Conservation (phyloP, 768 basidiomycete genomes). For the Tulasnella sp. region DNA sequence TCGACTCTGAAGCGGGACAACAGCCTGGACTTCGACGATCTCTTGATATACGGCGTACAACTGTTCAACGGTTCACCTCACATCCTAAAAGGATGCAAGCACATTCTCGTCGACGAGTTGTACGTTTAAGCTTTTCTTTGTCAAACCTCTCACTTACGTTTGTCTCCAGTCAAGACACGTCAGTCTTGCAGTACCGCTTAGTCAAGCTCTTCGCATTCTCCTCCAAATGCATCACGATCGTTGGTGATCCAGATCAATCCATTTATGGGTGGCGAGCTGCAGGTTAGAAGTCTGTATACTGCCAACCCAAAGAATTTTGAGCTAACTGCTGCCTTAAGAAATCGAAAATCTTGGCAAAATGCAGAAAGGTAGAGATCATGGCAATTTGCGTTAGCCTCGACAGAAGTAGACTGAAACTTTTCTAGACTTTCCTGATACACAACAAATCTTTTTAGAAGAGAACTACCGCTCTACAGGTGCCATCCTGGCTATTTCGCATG, state of each 20-base stretch:
- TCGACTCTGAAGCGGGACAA: slow-evolving; percentile 55
- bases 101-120: slow-evolving; percentile 80
- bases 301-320: neutral
- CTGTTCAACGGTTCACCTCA: slow-evolving; percentile 52
- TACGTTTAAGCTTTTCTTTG: slow-evolving; percentile 39
- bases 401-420: slow-evolving; percentile 1
- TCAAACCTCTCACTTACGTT: neutral
- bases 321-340: slow-evolving; percentile 38
- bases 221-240: slow-evolving; percentile 62
- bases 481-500: slow-evolving; percentile 67
- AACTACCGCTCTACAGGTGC: slow-evolving; percentile 82
- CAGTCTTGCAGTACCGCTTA: slow-evolving; percentile 73
- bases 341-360: slow-evolving; percentile 69
- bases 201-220: slow-evolving; percentile 61
- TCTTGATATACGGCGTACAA: slow-evolving; percentile 66
- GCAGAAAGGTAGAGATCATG: slow-evolving; percentile 50
- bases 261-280: slow-evolving; percentile 87
- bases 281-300: slow-evolving; percentile 30
- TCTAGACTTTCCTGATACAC: slow-evolving; percentile 55
- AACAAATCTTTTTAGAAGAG: slow-evolving; percentile 72
- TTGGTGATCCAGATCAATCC: slow-evolving; percentile 90
- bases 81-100: slow-evolving; percentile 56
- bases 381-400: neutral
- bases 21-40: slow-evolving; percentile 83
- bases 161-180: slow-evolving; percentile 65